Evolutionary conservation across 2,329 filamentous ascomycete species (phyloP).

Genomic region (Hypoxylon sp.): DNA sequence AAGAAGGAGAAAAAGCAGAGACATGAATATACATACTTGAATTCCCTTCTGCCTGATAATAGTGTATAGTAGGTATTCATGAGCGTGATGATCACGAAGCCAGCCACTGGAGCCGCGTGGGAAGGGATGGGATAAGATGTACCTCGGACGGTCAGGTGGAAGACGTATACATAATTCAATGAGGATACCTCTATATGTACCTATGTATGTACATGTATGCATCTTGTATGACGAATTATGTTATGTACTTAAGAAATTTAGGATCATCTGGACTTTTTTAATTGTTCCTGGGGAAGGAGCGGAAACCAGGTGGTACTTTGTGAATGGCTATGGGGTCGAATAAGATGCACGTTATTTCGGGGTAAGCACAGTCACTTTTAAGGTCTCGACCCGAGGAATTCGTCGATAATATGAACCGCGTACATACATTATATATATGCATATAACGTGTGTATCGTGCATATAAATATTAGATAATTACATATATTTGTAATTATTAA

Average conservation of each 20-base stretch:
- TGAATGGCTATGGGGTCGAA: conserved; percentile 24
- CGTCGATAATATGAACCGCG: neutral
- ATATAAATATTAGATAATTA: neutral
- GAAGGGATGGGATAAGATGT: neutral
- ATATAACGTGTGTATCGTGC: neutral
- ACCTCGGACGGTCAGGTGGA: conserved; percentile 1
- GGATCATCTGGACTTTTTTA: conserved; percentile 38
- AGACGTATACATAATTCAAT: neutral
- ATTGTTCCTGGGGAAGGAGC: conserved; percentile 18
- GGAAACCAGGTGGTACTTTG: conserved; percentile 35
- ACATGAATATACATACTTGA: neutral
- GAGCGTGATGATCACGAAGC: conserved; percentile 27
- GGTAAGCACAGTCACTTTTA: conserved; percentile 15
- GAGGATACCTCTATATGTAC: neutral
- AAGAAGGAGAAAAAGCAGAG: conserved; percentile 5
- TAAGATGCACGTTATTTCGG: conserved; percentile 8
- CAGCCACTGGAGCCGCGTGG: conserved; percentile 22
- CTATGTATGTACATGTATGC: neutral
- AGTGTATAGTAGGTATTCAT: neutral
- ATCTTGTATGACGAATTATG: neutral
- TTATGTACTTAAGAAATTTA: conserved; percentile 16
- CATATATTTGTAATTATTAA: conserved; percentile 3
- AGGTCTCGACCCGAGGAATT: neutral
- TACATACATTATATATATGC: neutral
- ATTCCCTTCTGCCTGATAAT: conserved; percentile 7